Evolutionary conservation across 176 grass and related monocot species (phyloP).

Genomic region (Rhipidocladum racemiflorum): DNA sequence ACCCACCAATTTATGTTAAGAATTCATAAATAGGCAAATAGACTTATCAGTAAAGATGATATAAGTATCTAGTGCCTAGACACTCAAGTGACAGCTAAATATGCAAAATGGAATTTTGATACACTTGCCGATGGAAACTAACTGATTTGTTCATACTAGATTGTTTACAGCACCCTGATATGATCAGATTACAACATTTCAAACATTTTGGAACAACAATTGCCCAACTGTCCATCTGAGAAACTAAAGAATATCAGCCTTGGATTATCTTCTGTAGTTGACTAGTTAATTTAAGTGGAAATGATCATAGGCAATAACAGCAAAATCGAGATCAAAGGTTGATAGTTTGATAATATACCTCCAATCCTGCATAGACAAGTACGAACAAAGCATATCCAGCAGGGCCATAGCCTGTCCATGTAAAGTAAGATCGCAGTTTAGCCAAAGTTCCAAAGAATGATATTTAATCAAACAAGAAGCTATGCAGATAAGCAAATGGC

Average conservation of each 20-base stretch:
- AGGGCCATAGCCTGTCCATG: constrained; percentile 78
- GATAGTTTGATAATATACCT: constrained; percentile 52
- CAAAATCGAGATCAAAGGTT: background rate
- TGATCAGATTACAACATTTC: background rate
- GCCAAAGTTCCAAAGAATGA: background rate
- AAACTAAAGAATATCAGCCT: background rate
- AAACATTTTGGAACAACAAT: background rate
- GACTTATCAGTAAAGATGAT: background rate
- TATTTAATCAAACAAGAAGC: constrained; percentile 11
- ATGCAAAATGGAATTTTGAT: background rate
- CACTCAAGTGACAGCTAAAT: background rate
- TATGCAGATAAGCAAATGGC: background rate
- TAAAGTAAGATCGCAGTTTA: constrained; percentile 5
- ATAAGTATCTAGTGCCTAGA: background rate
- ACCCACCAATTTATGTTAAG: background rate
- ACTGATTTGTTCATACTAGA: background rate
- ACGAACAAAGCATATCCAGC: constrained; percentile 94
- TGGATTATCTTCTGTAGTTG: background rate
- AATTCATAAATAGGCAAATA: background rate
- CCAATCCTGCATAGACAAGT: constrained; percentile 85
- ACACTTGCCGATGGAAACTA: background rate
- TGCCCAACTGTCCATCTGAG: background rate
- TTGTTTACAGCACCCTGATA: background rate
- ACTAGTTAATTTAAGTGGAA: background rate
- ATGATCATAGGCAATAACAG: background rate